These are phyloP conservation scores for Agaricus blazei DNA, from an alignment of 768 basidiomycete genomes.

Conservation along the genomic window DNA sequence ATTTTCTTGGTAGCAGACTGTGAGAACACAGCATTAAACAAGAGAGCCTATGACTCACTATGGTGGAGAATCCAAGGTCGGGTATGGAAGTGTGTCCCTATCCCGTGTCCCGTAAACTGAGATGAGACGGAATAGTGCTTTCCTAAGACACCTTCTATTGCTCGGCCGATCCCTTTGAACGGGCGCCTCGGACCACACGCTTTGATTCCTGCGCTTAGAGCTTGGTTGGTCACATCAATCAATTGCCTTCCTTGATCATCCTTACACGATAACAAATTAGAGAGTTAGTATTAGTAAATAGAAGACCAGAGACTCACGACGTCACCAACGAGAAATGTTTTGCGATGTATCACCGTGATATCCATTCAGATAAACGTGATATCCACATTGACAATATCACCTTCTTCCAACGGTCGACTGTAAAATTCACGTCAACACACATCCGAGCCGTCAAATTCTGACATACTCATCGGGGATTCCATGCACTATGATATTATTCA, in stretches of 20 bases:
- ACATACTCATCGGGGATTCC: constrained; percentile 88
- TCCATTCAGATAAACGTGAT: constrained; percentile 74
- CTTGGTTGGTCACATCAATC: constrained; percentile 54
- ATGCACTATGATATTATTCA: constrained; percentile 85
- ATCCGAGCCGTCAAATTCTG: background rate
- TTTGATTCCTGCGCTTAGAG: constrained; percentile 64
- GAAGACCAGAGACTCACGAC: constrained; percentile 43
- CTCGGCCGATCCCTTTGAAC: constrained; percentile 65
- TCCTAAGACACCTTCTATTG: constrained; percentile 52
- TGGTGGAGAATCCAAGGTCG: constrained; percentile 82
- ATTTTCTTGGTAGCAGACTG: constrained; percentile 50
- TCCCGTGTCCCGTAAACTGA: constrained; percentile 83
- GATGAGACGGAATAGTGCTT: constrained; percentile 56
- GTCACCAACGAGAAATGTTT: constrained; percentile 73
- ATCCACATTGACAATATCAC: constrained; percentile 88
- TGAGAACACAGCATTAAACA: background rate
- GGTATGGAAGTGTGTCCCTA: constrained; percentile 75
- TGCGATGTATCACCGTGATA: constrained; percentile 89
- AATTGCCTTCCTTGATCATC: constrained; percentile 68
- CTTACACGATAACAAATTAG: constrained; percentile 29
- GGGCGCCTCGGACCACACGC: constrained; percentile 70
- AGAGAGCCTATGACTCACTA: constrained; percentile 34
- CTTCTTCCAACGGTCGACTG: constrained; percentile 75
- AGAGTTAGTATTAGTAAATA: background rate
- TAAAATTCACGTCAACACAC: background rate